Evolutionary conservation across 2,329 filamentous ascomycete genomes (phyloP), one percentile per base, ranked within the genome.

Genomic region (Alternaria atra): DNA sequence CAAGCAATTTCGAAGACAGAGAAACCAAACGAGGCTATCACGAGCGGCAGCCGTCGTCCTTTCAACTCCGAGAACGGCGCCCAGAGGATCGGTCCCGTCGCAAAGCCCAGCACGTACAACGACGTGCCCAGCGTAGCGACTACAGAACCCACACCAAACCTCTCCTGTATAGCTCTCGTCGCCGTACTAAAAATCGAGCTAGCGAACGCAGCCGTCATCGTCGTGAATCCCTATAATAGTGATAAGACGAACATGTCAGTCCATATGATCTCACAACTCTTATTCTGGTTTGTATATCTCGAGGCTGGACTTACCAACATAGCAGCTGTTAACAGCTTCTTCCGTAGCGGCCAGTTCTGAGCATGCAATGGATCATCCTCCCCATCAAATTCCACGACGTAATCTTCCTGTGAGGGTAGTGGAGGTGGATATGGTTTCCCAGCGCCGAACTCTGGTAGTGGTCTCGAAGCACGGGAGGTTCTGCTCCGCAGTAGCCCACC

Each of bases 371-470:
- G 93, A 72, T 97, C 93, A 65, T 93, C 85, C 1, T 88, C 90
- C 0, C 93, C 93, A 68, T 94, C 90, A 73, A 97, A 97, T 40
- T 86, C 91, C 43, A 94, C 91, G 0, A 93, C 90, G 73, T 93
- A 94, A 30, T 55, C 63, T 37, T 94, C 91, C 68, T 85, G 84
- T 13, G 89, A 87, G 2, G 91, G 90, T 42, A 94, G 75, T 0
- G 81, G 83, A 4, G 91, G 91, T 3, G 91, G 91, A 70, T 88
- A 92, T 0, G 88, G 84, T 79, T 93, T 94, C n/a, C 89, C 90
- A 55, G 83, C 87, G 35, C 91, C 91, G 76, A 93, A 92, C 6
- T 81, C 79, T 1, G 91, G 91, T 57, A 93, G 73, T 0, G 90
- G 88, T 72, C 80, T 87, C 66, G 46, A 34, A 3, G 20, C 20